Evolutionary conservation across 257 asterid genomes (phyloP).

Genomic region (Solanum tacnaense): DNA sequence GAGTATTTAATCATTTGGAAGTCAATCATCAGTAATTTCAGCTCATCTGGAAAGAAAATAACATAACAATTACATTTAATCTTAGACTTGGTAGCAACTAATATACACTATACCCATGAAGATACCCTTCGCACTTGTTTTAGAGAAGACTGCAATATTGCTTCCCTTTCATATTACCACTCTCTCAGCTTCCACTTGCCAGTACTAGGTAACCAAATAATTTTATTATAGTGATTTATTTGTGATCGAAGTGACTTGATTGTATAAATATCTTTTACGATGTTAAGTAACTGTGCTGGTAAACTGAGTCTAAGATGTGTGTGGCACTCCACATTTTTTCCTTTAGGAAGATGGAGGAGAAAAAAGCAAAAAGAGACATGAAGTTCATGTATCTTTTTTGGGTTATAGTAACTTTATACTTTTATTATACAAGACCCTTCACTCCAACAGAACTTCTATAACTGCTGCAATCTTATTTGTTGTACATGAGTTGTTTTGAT

Average conservation of each 20-base stretch:
- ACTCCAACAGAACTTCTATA: too few species aligned
- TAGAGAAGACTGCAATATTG: too few species aligned
- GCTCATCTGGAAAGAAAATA: not conserved
- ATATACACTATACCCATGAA: not conserved
- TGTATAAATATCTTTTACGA: not conserved
- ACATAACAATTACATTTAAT: not conserved
- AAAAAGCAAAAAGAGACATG: too few species aligned
- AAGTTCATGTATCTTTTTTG: too few species aligned
- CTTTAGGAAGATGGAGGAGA: not conserved
- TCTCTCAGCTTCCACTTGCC: not conserved
- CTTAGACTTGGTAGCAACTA: not conserved
- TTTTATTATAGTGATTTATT: too few species aligned
- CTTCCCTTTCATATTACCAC: not conserved
- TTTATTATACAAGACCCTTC: too few species aligned
- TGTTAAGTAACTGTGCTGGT: not conserved
- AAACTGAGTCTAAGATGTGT: not conserved
- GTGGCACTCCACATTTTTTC: too few species aligned
- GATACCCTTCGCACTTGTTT: not conserved
- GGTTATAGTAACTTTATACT: too few species aligned
- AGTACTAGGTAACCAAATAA: too few species aligned
- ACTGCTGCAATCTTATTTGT: too few species aligned
- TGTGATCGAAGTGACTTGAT: not conserved
- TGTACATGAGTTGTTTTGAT: too few species aligned
- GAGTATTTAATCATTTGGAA: not conserved
- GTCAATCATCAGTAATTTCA: not conserved